Base-by-base conservation (phyloP, 495 filamentous ascomycete genomes). In the Penicillium ucsense region DNA sequence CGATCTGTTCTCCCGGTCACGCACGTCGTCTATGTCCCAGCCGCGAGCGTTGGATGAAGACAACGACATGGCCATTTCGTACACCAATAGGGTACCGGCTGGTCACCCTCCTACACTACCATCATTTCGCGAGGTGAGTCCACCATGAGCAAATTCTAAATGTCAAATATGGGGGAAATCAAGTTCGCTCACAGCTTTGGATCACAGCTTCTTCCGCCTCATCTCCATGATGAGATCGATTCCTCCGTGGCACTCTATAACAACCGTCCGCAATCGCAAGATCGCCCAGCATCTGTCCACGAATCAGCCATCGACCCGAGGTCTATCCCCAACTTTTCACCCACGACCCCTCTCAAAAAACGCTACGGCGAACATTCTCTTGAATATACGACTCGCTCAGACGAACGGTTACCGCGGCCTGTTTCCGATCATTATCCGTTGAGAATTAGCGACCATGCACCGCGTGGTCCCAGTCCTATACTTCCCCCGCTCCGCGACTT, bases 211-310 rank as follows among this genome's bases (percentile, higher is more conserved):
- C 68, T 74, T 31, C 70, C 70, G 28, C 56, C 69, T 45, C 68
- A 74, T 51, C 62, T 74, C 5, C 70, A 72, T 50, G 68, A 72
- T 47, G 70, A 71, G 52, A 74, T 74, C 46, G 70, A 74, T 29
- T 72, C 67, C 20, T 69, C 67, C 7, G 56, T 67, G 49, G 70
- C 40, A 42, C 28, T 66, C 52, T 66, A 60, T 48, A 57, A 56
- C 40, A 57, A 65, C 20, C 59, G 61, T 28, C 62, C 55, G 43
- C 57, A 56, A 46, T 49, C 56, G 43, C 67, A 66, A 49, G 61
- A 68, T 10, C 66, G 64, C 35, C 66, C 64, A n/a, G 31, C 48
- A 9, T 68, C 66, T 10, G 52, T 52, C 9, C 64, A 65, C 35
- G 62, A 71, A n/a, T 49, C 66, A 54, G 55, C 55, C 36, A 50